Percentiles rank a stretch among this genome's conserved stretches.
Evolutionary conservation across 2,329 filamentous ascomycete genomes (phyloP).

Genomic region (Karstenula rhodostoma): DNA sequence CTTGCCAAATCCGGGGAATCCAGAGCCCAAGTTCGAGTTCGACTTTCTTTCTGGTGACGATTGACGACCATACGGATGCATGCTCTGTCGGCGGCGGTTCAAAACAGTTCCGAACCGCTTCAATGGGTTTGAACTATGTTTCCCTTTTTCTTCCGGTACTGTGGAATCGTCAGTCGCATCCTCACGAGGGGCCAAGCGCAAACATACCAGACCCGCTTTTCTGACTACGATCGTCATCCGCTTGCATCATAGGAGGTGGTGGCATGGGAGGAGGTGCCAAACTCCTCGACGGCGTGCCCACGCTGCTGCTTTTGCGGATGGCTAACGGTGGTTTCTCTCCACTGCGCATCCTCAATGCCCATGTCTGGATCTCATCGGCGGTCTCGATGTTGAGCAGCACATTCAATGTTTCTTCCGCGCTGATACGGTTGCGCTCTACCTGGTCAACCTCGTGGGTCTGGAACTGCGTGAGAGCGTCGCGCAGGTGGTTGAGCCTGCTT

Average conservation of each 20-base stretch:
- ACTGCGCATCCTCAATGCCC: slow-evolving; percentile 59
- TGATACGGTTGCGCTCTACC: slow-evolving; percentile 76
- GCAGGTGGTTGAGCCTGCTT: slow-evolving; percentile 84
- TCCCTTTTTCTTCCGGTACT: slow-evolving; percentile 46
- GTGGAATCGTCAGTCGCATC: not conserved
- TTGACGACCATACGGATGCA: slow-evolving; percentile 49
- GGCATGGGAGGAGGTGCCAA: slow-evolving; percentile 46
- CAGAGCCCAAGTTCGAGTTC: slow-evolving; percentile 62
- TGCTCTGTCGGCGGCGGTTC: slow-evolving; percentile 47
- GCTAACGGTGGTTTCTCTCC: slow-evolving; percentile 44
- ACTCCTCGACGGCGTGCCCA: slow-evolving; percentile 41
- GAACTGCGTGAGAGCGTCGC: slow-evolving; percentile 89
- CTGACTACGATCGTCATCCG: slow-evolving; percentile 63
- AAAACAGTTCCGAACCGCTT: slow-evolving; percentile 54
- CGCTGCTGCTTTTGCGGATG: slow-evolving; percentile 43
- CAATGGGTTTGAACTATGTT: slow-evolving; percentile 48
- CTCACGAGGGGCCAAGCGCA: not conserved
- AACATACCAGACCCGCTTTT: slow-evolving; percentile 60
- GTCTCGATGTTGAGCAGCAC: slow-evolving; percentile 87
- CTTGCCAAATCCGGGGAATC: slow-evolving; percentile 69
- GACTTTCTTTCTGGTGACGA: slow-evolving; percentile 62
- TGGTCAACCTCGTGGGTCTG: slow-evolving; percentile 92
- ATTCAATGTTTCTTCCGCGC: slow-evolving; percentile 81
- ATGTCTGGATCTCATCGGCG: slow-evolving; percentile 82
- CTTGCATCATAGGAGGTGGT: slow-evolving; percentile 41